Base-by-base conservation (phyloP, 345 rosid genomes). In the Limnanthes douglasii region DNA sequence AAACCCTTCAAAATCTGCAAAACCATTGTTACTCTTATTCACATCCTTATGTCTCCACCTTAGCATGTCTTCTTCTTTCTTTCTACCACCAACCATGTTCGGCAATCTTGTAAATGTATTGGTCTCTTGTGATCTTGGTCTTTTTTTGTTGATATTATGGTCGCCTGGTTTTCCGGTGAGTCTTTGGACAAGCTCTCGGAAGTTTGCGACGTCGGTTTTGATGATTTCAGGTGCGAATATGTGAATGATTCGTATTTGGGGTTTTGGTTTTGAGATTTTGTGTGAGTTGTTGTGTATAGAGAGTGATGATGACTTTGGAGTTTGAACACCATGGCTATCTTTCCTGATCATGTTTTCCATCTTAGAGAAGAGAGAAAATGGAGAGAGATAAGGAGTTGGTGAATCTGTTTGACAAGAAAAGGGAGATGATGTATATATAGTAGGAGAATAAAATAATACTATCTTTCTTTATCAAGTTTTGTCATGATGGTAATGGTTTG, bases 201-300 rank as follows among this genome's bases (percentile, higher is more conserved):
- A 90, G 70, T 74, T 84, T 4, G 72, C 81, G 8, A 56, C 92
- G 54, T 84, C 95, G 11, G 95, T 84, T 53, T 79, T 72, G 76
- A 84, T 90, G 64, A 90, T 79, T 65, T 83, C 94, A 8, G 97
- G 97, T 18, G 90, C 92, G 57, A 71, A 73, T 52, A 83, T 68
- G 70, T 90, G 95, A 45, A 84, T 70, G 17, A 90, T 77, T 14
- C 94, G 69, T 6, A 84, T 67, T 63, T 72, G 74, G 1, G 94
- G 94, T 75, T 81, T 77, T 11, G 63, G 18, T 61, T 86, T 81
- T 26, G 78, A 54, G 20, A 73, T 65, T 8, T 57, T 33, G 2
- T 47, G 60, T 11, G 94, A 86, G 10, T 56, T 46, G 37, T 47
- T 69, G 53, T 61, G 68, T 45, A 75, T 31, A 45, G 65, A 15